Evolutionary conservation across 768 basidiomycete species (phyloP).

Genomic region (Lentinula detonsa): DNA sequence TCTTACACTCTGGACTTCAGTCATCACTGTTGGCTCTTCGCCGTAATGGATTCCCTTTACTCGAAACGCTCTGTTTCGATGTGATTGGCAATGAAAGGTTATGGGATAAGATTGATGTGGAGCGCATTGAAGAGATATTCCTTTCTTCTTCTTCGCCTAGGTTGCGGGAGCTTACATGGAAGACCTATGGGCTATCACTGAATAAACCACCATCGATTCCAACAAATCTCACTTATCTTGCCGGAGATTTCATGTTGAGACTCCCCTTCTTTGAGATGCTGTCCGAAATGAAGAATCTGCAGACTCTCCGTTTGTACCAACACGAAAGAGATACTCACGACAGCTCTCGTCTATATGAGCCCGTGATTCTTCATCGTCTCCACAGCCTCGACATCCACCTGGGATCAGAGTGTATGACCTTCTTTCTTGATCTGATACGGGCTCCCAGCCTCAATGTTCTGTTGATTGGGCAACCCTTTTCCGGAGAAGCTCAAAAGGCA

Average conservation of each 20-base stretch:
- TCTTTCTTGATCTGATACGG: neutral
- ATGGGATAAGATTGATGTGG: neutral
- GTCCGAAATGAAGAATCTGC: neutral
- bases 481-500: neutral
- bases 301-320: neutral
- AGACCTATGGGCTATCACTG: neutral
- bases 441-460: neutral
- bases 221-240: neutral
- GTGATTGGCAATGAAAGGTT: neutral
- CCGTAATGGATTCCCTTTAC: neutral
- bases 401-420: neutral
- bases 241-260: neutral
- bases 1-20: neutral
- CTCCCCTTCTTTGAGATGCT: neutral
- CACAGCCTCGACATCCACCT: neutral
- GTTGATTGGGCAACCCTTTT: neutral
- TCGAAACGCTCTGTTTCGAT: no score
- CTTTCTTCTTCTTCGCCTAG: neutral
- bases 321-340: neutral
- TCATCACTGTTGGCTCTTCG: neutral
- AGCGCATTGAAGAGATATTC: neutral
- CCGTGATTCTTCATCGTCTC: neutral
- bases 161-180: neutral
- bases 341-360: neutral
- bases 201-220: neutral